Percentiles rank a stretch among this genome's conserved stretches.
These are phyloP conservation scores for Aspergillus thermomutatus DNA, from an alignment of 2,329 filamentous ascomycete species.

Conservation along the genomic window DNA sequence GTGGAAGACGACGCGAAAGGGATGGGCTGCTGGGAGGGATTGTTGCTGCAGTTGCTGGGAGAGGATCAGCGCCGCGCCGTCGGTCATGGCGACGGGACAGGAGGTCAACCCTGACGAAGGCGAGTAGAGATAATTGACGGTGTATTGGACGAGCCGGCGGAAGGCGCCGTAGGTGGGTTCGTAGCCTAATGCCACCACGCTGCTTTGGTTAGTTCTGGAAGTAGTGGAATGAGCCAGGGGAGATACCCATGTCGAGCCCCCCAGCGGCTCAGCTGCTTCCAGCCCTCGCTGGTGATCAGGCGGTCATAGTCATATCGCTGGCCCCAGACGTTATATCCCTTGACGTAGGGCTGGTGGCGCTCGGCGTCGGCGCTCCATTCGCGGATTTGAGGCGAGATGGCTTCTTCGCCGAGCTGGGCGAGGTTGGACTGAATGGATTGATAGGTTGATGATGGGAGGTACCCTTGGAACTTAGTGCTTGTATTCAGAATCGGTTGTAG, in stretches of 20 bases:
- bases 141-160: constrained; percentile 23
- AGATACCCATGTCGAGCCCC: constrained; percentile 28
- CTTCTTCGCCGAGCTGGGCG: constrained; percentile 27
- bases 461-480: constrained; percentile 11
- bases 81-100: constrained; percentile 63
- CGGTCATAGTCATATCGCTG: constrained; percentile 50
- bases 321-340: constrained; percentile 61
- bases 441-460: constrained; percentile 53
- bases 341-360: constrained; percentile 60
- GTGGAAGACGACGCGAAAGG: constrained; percentile 8
- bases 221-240: not conserved
- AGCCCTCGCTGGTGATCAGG: constrained; percentile 64
- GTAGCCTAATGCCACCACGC: constrained; percentile 25
- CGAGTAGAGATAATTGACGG: constrained; percentile 54
- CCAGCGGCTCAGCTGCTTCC: constrained; percentile 45
- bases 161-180: constrained; percentile 19
- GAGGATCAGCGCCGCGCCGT: constrained; percentile 37
- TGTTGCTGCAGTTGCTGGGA: constrained; percentile 13
- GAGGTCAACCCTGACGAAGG: constrained; percentile 59
- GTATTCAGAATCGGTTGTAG: not conserved
- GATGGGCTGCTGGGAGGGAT: constrained; percentile 2
- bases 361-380: constrained; percentile 58
- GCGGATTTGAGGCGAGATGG: constrained; percentile 26
- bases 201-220: constrained; percentile 2
- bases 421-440: constrained; percentile 44